These are phyloP conservation scores for Halenospora varia DNA, from an alignment of 495 filamentous ascomycete genomes.

Conservation along the genomic window DNA sequence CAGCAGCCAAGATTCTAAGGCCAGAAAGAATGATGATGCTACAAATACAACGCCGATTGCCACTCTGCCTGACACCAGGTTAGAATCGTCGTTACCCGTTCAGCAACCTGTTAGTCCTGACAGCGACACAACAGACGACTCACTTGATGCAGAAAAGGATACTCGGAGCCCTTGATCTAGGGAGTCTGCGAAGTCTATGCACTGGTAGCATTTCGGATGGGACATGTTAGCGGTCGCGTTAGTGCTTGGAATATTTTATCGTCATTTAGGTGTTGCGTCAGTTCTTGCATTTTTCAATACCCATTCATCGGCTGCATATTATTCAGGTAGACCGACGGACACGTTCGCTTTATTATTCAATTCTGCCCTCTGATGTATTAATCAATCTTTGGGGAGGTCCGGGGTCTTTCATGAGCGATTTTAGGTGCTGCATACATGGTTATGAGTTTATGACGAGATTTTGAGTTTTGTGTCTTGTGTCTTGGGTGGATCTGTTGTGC, in stretches of 20 bases:
- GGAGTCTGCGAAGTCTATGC: not conserved
- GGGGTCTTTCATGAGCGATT: constrained; percentile 1
- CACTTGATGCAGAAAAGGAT: constrained; percentile 5
- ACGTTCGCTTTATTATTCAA: not conserved
- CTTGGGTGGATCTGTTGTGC: not conserved
- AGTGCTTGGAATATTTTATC: not conserved
- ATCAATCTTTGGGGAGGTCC: constrained; percentile 1
- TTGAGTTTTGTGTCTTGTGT: not conserved
- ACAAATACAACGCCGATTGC: constrained; percentile 20
- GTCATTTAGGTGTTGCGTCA: not conserved
- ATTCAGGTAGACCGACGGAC: not conserved
- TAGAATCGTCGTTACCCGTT: constrained; percentile 19
- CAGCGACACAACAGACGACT: constrained; percentile 23
- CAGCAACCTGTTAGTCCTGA: constrained; percentile 19
- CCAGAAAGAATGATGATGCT: constrained; percentile 14
- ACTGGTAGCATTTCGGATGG: no score
- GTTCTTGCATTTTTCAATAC: not conserved
- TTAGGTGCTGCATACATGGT: constrained; percentile 1
- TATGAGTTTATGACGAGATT: constrained; percentile 4
- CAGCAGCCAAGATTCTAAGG: constrained; percentile 19
- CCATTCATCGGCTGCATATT: constrained; percentile 1
- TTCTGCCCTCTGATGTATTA: constrained; percentile 1
- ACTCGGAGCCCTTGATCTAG: constrained; percentile 2
- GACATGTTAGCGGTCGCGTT: no score
- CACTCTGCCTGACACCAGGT: constrained; percentile 16